Base-by-base conservation (phyloP, 352 stramenopile genomes). In the Phytopythium cucurbitacearum region DNA sequence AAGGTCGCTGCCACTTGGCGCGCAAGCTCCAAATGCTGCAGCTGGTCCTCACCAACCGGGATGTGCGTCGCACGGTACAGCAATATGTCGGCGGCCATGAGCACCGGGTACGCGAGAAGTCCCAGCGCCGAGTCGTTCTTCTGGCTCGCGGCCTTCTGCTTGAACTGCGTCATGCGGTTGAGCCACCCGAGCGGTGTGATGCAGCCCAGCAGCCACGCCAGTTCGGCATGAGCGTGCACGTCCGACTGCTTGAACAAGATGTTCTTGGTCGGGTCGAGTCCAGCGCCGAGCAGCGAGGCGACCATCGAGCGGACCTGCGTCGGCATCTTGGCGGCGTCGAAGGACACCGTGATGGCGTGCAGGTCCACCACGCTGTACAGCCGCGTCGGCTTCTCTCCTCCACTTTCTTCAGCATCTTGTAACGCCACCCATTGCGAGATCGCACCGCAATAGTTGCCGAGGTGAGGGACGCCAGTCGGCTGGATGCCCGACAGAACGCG, bases 101-200 rank as follows among this genome's bases (percentile, higher is more conserved):
- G 85, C 40, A 99, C 88, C 0, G 97, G 97, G 67, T 99, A 99
- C 15, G 94, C 89, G 56, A 99, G 88, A 34, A 99, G 71, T n/a
- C 96, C 97, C 21, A 98, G 65, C 5, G 87, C 91, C 43, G 66
- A 81, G 53, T 88, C 75, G 49, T 60, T 77, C 42, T 76, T 75
- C 90, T 98, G 60, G 11, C 57, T 53, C 46, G 89, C 84, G 13
- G 88, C 70, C 73, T 99, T 99, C 57, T 99, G 95, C 74, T 99
- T 99, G 80, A 98, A 99, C 79, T 99, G 97, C 55, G 98, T 99
- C 97, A 99, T 99, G 56, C 97, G 89, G 64, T 99, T 91, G 39
- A 99, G 73, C 93, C 96, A 98, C 45, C 94, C 96, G 62, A 99
- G 95, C 8, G 97, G 97, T 43, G 96, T 98, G 46, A 98, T 88